Conservation (phyloP, 306 rosid species). For the Citrullus mucosospermus region DNA sequence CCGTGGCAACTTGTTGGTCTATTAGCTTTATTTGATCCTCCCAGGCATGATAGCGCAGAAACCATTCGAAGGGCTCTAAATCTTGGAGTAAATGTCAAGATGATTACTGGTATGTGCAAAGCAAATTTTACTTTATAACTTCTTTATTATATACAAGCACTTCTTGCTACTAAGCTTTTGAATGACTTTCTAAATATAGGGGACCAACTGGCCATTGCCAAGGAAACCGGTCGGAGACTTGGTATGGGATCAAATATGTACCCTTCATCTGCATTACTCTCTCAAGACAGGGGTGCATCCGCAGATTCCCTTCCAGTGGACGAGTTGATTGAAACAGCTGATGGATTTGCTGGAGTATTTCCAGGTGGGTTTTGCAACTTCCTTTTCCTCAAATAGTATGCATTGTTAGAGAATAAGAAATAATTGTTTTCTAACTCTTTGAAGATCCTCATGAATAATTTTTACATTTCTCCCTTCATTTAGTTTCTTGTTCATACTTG, state of each 20-base stretch:
- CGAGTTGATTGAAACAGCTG: constrained; percentile 96
- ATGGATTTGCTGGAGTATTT: constrained; percentile 99
- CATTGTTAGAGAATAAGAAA: neutral
- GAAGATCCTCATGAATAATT: neutral
- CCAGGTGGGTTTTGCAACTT: constrained; percentile 47
- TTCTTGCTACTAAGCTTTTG: neutral
- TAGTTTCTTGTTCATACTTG: neutral
- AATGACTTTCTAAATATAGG: constrained; percentile 34
- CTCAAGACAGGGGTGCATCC: constrained; percentile 74
- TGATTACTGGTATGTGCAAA: constrained; percentile 77
- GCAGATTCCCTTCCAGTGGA: constrained; percentile 77
- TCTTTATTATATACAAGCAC: neutral
- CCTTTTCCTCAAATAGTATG: neutral
- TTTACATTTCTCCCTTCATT: neutral
- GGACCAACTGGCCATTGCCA: constrained; percentile 94
- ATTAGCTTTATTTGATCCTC: constrained; percentile 94
- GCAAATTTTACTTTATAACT: neutral
- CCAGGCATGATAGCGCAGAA: constrained; percentile 98
- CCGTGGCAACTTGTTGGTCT: constrained; percentile 94
- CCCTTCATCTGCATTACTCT: constrained; percentile 90
- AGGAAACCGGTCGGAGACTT: constrained; percentile 97
- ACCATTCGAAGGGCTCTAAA: constrained; percentile 93
- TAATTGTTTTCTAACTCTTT: neutral
- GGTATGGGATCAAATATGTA: constrained; percentile 99
- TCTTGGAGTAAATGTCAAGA: constrained; percentile 98